Evolutionary conservation across 768 basidiomycete species (phyloP).

Genomic region (Pleurotus giganteus): DNA sequence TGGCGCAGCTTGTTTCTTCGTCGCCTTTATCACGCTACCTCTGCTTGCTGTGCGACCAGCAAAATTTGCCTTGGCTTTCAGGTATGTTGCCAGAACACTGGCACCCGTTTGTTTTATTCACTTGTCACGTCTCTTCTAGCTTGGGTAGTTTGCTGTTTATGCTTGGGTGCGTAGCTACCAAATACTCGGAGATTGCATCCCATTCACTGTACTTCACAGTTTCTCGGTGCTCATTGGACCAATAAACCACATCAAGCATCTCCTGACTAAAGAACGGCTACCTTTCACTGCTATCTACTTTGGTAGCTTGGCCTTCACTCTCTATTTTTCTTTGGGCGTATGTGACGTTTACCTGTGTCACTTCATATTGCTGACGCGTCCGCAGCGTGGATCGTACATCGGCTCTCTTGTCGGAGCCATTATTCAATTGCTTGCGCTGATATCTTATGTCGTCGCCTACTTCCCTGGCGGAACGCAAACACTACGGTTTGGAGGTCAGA

Average conservation of each 20-base stretch:
- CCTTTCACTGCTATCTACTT: constrained; percentile 87
- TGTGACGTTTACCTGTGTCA: constrained; percentile 25
- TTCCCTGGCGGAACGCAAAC: constrained; percentile 87
- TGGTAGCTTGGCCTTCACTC: constrained; percentile 75
- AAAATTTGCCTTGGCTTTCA: constrained; percentile 9
- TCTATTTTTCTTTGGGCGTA: constrained; percentile 91
- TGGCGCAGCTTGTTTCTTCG: constrained; percentile 90
- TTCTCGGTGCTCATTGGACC: constrained; percentile 89
- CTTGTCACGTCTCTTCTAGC: constrained; percentile 86
- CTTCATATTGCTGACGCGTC: constrained; percentile 1
- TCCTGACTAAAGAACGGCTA: constrained; percentile 76
- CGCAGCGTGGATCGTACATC: constrained; percentile 77
- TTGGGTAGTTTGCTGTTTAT: constrained; percentile 92
- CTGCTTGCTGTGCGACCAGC: constrained; percentile 35
- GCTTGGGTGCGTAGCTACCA: constrained; percentile 62
- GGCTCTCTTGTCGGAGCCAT: constrained; percentile 82
- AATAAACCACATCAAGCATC: constrained; percentile 88
- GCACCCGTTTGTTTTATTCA: constrained; percentile 41
- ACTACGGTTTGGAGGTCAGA: constrained; percentile 72
- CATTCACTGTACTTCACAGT: constrained; percentile 29
- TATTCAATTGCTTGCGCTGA: constrained; percentile 78
- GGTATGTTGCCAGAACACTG: neutral
- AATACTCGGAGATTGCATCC: neutral
- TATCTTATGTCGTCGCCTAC: constrained; percentile 90
- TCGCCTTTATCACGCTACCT: constrained; percentile 84